Evolutionary conservation across 2,329 filamentous ascomycete genomes (phyloP), one percentile per base, ranked within the genome.

Genomic region (Aspergillus pseudoglaucus): DNA sequence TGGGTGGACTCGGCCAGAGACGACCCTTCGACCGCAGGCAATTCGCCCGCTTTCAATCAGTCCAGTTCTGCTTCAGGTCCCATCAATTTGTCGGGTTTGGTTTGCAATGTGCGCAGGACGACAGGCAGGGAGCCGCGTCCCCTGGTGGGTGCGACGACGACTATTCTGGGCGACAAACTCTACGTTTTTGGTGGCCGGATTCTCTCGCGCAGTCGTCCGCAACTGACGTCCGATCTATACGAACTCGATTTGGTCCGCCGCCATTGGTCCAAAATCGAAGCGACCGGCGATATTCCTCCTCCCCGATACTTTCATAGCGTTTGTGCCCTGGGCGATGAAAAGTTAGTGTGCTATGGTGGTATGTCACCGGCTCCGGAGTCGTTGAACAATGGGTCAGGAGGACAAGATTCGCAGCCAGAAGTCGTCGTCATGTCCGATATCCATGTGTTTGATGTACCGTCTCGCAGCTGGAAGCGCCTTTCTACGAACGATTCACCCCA

Each of bases 371-470:
- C 83, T 9, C 73, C 77, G 6, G 73, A 77, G 40, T 67, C 77
- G 3, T 47, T 54, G n/a, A 59, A 53, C 32, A 53, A 69, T 18
- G 67, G 70, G 14, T 59, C 70, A 3, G 54, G 55, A 35, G 63
- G 63, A 0, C 68, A 74, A 49, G 87, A 90, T 53, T 75, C 82
- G 47, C 87, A 90, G 58, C 83, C 89, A 33, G 90, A 96, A 61
- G 88, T 97, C 4, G 85, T 90, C 1, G 93, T 97, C 48, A 96
- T 98, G 90, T 96, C 91, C 6, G 93, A 98, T 69, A 89, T 97
- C 47, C 88, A 97, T 68, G 88, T 98, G 27, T 97, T 89, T 67
- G 91, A 98, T 66, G 88, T 93, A 1, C 78, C 82, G 1, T 86
- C 85, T 0, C 84, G 80, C 59, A 85, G 79, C 42, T 98, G 93